Conservation (phyloP, 306 rosid species). For the Boehmeria nivea region DNA sequence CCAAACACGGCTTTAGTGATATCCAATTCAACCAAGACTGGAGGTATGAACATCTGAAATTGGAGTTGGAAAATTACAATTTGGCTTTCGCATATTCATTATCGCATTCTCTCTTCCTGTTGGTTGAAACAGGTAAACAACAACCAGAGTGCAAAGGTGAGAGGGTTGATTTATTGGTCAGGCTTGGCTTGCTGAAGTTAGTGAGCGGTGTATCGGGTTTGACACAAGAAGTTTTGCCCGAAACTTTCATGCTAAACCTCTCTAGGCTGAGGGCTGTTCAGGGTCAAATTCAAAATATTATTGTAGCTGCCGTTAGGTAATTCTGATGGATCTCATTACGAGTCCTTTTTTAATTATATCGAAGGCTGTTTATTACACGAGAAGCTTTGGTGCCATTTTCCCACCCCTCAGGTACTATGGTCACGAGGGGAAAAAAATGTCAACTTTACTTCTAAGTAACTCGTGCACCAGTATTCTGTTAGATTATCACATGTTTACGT, state of each 20-base stretch:
- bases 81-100: background rate
- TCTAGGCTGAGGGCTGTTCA: slow-evolving; percentile 76
- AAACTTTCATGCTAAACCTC: slow-evolving; percentile 65
- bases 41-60: slow-evolving; percentile 28
- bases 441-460: no score
- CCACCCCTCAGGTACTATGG: no score
- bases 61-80: background rate
- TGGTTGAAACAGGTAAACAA: slow-evolving; percentile 43
- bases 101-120: slow-evolving; percentile 1
- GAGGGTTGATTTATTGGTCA: slow-evolving; percentile 56
- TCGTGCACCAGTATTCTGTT: no score
- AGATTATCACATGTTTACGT: no score
- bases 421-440: no score
- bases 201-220: slow-evolving; percentile 62
- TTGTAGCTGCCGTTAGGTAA: slow-evolving; percentile 73
- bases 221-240: slow-evolving; percentile 58
- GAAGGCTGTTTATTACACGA: background rate
- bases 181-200: slow-evolving; percentile 76
- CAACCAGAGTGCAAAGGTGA: slow-evolving; percentile 80
- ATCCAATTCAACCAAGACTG: slow-evolving; percentile 24
- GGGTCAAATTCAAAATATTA: slow-evolving; percentile 79
- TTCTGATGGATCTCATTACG: background rate
- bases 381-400: no score
- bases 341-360: background rate
- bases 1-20: slow-evolving; percentile 26